phyloP scores from a whole-genome alignment of 345 rosid genomes.

The Camelina sativa region DNA sequence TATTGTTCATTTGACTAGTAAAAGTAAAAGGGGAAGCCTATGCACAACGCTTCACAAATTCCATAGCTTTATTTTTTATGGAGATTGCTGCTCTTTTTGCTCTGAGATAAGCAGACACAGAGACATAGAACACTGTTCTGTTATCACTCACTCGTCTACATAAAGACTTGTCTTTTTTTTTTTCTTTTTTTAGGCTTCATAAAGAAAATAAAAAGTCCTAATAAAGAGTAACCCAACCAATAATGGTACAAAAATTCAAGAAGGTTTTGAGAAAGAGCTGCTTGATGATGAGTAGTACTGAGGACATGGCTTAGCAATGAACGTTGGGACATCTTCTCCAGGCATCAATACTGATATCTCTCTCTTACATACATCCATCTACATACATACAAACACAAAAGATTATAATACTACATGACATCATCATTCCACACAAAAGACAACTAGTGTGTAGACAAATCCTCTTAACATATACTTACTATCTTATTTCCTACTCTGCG shows the following conservation, averaged over 20 bases:
- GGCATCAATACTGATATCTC: slow-evolving; percentile 89
- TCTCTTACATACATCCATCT: slow-evolving; percentile 58
- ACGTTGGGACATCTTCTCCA: slow-evolving; percentile 70
- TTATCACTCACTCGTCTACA: slow-evolving; percentile 35
- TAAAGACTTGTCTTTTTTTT: slow-evolving; percentile 24
- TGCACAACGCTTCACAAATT: slow-evolving; percentile 30
- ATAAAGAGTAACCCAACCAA: background rate
- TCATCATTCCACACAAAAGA: slow-evolving; percentile 32
- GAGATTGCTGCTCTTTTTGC: slow-evolving; percentile 43
- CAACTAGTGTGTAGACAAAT: slow-evolving; percentile 35
- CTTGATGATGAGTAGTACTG: slow-evolving; percentile 42
- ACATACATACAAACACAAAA: slow-evolving; percentile 19
- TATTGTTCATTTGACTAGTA: slow-evolving; percentile 20
- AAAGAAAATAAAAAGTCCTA: slow-evolving; percentile 1
- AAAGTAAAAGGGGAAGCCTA: slow-evolving; percentile 24
- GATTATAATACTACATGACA: slow-evolving; percentile 33
- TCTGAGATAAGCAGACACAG: slow-evolving; percentile 27
- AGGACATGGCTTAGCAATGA: slow-evolving; percentile 76
- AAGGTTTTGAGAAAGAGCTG: slow-evolving; percentile 44
- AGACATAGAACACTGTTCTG: slow-evolving; percentile 34
- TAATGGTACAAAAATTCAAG: background rate
- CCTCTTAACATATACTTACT: background rate
- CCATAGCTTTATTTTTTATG: slow-evolving; percentile 35
- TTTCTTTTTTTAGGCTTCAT: background rate
- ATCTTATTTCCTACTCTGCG: slow-evolving; percentile 18